Evolutionary conservation across 139 green algal genomes (phyloP).

Genomic region (Picochlorum sp.): DNA sequence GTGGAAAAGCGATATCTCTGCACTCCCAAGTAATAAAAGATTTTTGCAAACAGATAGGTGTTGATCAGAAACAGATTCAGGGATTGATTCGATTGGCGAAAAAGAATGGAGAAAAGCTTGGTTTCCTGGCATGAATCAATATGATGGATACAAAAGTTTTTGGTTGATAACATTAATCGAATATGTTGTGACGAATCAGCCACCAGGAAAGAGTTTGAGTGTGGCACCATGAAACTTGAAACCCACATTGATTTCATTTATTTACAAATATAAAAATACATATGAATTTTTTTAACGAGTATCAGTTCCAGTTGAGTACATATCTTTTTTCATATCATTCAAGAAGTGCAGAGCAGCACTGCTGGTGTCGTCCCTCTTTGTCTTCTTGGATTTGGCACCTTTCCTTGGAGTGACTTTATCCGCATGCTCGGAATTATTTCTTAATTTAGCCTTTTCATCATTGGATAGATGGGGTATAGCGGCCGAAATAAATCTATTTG

Average conservation of each 20-base stretch:
- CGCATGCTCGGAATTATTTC: background rate
- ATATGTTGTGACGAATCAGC: too few species aligned
- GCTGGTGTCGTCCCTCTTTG: background rate
- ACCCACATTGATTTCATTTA: too few species aligned
- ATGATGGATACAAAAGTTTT: background rate
- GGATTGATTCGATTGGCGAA: conserved; percentile 92
- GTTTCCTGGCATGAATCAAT: conserved; percentile 74
- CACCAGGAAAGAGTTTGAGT: too few species aligned
- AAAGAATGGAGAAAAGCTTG: conserved; percentile 95
- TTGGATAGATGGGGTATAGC: conserved; percentile 37
- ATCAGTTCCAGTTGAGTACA: background rate
- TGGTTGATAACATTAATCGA: too few species aligned
- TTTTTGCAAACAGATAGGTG: conserved; percentile 88
- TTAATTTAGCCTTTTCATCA: conserved; percentile 22
- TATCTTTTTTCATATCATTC: background rate
- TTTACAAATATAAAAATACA: too few species aligned
- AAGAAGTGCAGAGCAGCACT: too few species aligned
- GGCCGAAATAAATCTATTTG: conserved; percentile 47
- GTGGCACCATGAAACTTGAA: too few species aligned
- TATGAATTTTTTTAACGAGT: too few species aligned
- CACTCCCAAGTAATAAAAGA: conserved; percentile 98
- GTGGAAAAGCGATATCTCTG: conserved; percentile 93
- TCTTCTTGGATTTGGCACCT: background rate
- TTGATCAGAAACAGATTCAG: conserved; percentile 84
- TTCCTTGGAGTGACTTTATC: background rate